Base-by-base conservation (phyloP, 805 yeast genomes). In the Candida rishiriensis region DNA sequence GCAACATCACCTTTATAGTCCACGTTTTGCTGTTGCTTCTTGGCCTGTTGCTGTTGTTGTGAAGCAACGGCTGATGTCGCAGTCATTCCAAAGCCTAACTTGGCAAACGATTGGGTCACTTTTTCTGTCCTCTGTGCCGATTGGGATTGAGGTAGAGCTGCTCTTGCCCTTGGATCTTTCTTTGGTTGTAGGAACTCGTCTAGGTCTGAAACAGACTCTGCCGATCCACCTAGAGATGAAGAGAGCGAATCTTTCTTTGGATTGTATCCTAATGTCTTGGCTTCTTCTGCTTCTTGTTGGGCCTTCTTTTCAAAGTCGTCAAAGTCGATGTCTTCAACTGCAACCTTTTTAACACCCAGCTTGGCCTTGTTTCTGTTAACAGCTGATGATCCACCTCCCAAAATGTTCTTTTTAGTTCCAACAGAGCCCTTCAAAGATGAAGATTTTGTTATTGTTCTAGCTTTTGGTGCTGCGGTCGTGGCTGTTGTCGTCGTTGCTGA, bases 11-110 rank as follows among this genome's bases (percentile, higher is more conserved):
- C 93, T 1, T 88, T 80, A 61, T 85, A 85, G 54, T 74, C 73
- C 43, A 63, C 55, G 42, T 58, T 63, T 34, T 71, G 64, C 29
- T 57, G 51, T 42, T 53, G 59, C 45, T 57, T 61, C 26, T 21
- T 21, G 7, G 26, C 26, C 26, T 21, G 26, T 30, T 48, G 56
- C 5, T 53, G 17, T 13, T 53, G 14, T 29, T 50, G 50, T 13
- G 51, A 41, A 10, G 73, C 70, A n/a, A 68, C 65, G 35, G 85
- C 81, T 46, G 73, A 73, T 29, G 85, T 81, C 40, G 72, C 76
- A 6, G 81, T 78, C 95, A 88, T 90, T 54, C 97, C 97, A 58
- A 89, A 89, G 0, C 97, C 96, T 49, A 89, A 71, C 60, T 77
- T 84, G 48, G 93, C 93, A 61, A 87, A 82, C 49, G 80, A 72